A percentile compares a stretch with the other conserved stretches of the same genome.
phyloP scores from a whole-genome alignment of 192 early-diverging fungal genomes.

The Linnemannia hyalina region DNA sequence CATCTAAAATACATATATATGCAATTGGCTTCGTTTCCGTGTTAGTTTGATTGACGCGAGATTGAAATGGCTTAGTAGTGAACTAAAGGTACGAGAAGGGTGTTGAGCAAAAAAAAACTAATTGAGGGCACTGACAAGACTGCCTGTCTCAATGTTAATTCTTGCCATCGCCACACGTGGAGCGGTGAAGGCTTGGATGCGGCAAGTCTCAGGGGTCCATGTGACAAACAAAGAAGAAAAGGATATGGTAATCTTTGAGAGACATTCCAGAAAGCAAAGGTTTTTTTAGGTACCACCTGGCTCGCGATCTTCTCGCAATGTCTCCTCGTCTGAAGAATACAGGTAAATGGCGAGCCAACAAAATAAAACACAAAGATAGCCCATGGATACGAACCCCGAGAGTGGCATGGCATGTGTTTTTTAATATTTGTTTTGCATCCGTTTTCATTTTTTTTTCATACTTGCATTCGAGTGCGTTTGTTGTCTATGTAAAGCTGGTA shows the following conservation, averaged over 20 bases:
- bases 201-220: too few species aligned
- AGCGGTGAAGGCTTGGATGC: too few species aligned
- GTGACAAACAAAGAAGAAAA: too few species aligned
- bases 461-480: background rate
- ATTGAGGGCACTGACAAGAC: too few species aligned
- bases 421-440: background rate
- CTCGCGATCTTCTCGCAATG: background rate
- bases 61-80: background rate
- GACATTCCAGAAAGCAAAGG: too few species aligned
- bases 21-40: background rate
- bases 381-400: background rate
- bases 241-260: too few species aligned
- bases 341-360: background rate
- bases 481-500: background rate
- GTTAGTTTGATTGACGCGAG: background rate
- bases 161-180: too few species aligned
- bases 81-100: background rate
- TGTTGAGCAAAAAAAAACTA: slow-evolving; percentile 11
- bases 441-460: background rate
- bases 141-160: too few species aligned
- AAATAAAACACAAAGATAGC: background rate
- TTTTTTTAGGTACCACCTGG: background rate
- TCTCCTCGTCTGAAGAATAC: background rate
- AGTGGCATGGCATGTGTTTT: background rate
- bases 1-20: background rate